These are phyloP conservation scores for Triticum turgidum DNA, from an alignment of 176 grass and related monocot genomes.

Conservation along the genomic window DNA sequence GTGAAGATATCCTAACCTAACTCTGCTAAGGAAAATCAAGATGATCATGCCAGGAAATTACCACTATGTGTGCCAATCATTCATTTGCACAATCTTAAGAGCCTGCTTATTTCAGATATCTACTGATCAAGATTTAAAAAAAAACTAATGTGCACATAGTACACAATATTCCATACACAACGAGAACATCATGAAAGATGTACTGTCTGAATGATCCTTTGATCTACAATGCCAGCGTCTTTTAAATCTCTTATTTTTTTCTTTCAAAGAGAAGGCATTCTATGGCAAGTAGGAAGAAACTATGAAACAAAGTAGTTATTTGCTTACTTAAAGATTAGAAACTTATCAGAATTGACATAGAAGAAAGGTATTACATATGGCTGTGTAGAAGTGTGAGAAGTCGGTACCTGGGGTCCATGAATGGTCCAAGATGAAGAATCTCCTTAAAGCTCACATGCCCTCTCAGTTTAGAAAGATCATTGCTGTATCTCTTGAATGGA, in stretches of 20 bases:
- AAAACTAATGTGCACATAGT: constrained; percentile 11
- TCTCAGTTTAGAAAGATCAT: constrained; percentile 39
- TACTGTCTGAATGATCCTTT: constrained; percentile 3
- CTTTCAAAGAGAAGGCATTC: neutral
- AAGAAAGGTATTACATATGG: constrained; percentile 2
- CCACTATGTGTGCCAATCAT: neutral
- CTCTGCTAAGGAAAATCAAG: constrained; percentile 8
- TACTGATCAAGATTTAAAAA: neutral
- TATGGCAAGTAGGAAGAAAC: constrained; percentile 15
- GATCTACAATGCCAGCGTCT: neutral
- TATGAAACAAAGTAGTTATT: neutral
- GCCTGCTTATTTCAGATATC: constrained; percentile 14
- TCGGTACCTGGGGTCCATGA: constrained; percentile 64
- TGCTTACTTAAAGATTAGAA: neutral
- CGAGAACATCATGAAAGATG: constrained; percentile 2
- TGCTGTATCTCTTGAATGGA: constrained; percentile 52
- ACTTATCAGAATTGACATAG: neutral
- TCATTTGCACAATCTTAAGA: neutral
- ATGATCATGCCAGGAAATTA: neutral
- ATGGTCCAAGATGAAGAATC: constrained; percentile 57
- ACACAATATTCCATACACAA: neutral
- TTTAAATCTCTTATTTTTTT: neutral
- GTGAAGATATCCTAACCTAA: neutral
- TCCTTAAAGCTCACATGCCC: constrained; percentile 64
- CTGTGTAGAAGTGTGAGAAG: neutral